These are phyloP conservation scores for Acacia acuminata DNA, from an alignment of 306 rosid species.

Conservation along the genomic window DNA sequence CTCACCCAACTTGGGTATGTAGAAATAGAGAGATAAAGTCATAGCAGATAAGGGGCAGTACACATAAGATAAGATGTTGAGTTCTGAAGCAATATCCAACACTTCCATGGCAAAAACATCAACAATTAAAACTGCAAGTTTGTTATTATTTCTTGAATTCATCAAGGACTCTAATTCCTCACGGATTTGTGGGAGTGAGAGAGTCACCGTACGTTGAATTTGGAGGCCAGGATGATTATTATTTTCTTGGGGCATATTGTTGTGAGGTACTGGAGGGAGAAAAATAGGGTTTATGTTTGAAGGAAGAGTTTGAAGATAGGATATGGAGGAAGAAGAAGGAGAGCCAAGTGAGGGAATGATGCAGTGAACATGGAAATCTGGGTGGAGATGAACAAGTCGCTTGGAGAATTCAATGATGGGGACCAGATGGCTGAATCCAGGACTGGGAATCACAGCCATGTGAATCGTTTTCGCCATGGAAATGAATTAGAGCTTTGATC, in stretches of 20 bases:
- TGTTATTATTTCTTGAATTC: neutral
- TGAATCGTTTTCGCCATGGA: slow-evolving; percentile 23
- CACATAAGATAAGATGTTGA: neutral
- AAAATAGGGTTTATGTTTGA: slow-evolving; percentile 38
- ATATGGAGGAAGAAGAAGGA: slow-evolving; percentile 27
- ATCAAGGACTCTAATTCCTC: slow-evolving; percentile 29
- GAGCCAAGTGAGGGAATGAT: slow-evolving; percentile 47
- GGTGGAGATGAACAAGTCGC: neutral
- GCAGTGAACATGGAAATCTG: slow-evolving; percentile 39
- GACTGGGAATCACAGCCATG: slow-evolving; percentile 24
- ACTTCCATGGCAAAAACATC: neutral
- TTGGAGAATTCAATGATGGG: slow-evolving; percentile 37
- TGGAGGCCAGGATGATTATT: neutral
- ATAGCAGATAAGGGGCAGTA: neutral
- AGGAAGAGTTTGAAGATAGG: slow-evolving; percentile 45
- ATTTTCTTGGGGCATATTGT: slow-evolving; percentile 25
- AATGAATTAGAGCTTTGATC: neutral
- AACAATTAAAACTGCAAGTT: neutral
- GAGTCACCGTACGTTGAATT: slow-evolving; percentile 26
- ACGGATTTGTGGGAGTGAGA: slow-evolving; percentile 31
- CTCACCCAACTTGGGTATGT: neutral
- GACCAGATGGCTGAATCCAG: slow-evolving; percentile 15
- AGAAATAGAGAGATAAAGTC: neutral
- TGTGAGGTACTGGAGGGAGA: slow-evolving; percentile 38
- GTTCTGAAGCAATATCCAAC: neutral